A percentile compares a stretch with the other conserved stretches of the same genome.
These are phyloP conservation scores for Diaporthe sp. DNA, from an alignment of 2,329 filamentous ascomycete species.

Conservation along the genomic window DNA sequence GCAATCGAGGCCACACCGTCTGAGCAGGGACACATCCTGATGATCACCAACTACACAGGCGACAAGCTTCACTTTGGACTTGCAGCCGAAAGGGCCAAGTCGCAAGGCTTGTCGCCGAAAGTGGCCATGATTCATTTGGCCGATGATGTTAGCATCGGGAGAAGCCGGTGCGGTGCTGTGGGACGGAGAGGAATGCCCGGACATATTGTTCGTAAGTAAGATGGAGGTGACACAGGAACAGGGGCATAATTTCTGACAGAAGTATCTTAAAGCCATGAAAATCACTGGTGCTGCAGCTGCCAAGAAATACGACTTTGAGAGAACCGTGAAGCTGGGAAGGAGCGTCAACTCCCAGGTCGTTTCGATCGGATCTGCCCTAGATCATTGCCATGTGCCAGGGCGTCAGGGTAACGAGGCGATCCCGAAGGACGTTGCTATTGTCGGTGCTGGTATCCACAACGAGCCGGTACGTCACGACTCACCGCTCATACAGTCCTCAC, in stretches of 20 bases:
- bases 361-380: slow-evolving; percentile 75
- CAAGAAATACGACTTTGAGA: slow-evolving; percentile 62
- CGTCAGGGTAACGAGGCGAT: slow-evolving; percentile 62
- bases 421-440: slow-evolving; percentile 48
- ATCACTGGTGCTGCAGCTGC: slow-evolving; percentile 75
- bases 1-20: slow-evolving; percentile 72
- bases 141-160: slow-evolving; percentile 79
- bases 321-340: slow-evolving; percentile 68
- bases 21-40: slow-evolving; percentile 73
- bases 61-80: slow-evolving; percentile 80
- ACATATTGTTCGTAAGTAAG: slow-evolving; percentile 58
- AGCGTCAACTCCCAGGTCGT: slow-evolving; percentile 68
- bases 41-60: slow-evolving; percentile 81
- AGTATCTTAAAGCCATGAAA: slow-evolving; percentile 68
- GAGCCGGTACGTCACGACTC: slow-evolving; percentile 44
- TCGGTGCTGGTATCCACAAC: slow-evolving; percentile 68
- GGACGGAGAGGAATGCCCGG: slow-evolving; percentile 79
- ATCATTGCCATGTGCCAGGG: slow-evolving; percentile 79
- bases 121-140: slow-evolving; percentile 78
- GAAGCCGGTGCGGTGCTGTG: slow-evolving; percentile 74
- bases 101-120: slow-evolving; percentile 65
- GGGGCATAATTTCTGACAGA: neutral
- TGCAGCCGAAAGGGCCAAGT: slow-evolving; percentile 78
- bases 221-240: too few species aligned
- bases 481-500: neutral